Evolutionary conservation across 306 rosid species (phyloP).

Genomic region (Neltuma alba): DNA sequence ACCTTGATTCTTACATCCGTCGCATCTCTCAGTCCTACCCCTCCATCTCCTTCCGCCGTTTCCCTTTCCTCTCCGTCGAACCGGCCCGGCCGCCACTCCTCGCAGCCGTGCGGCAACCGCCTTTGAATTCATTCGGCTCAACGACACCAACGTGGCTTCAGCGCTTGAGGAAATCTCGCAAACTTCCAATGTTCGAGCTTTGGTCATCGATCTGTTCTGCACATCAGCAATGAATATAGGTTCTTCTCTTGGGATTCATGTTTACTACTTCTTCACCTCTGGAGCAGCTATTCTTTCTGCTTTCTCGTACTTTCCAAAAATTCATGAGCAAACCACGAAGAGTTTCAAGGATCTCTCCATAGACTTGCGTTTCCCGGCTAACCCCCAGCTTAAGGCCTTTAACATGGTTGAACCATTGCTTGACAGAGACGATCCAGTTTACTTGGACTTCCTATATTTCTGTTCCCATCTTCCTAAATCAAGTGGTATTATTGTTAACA

Average conservation of each 20-base stretch:
- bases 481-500: neutral
- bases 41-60: conserved; percentile 37
- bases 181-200: conserved; percentile 11
- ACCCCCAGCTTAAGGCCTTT: neutral
- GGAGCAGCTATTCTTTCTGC: conserved; percentile 27
- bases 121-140: conserved; percentile 30
- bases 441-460: conserved; percentile 15
- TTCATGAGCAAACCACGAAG: conserved; percentile 11
- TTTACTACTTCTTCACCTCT: conserved; percentile 35
- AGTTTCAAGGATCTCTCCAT: conserved; percentile 28
- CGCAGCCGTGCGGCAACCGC: neutral
- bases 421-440: conserved; percentile 16
- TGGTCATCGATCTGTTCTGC: conserved; percentile 40
- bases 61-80: conserved; percentile 17
- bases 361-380: conserved; percentile 12
- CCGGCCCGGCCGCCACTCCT: neutral
- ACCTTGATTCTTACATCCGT: no score
- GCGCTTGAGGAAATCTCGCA: conserved; percentile 32
- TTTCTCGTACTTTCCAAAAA: conserved; percentile 13
- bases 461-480: conserved; percentile 9
- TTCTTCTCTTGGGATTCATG: conserved; percentile 35
- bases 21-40: conserved; percentile 27
- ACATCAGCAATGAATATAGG: conserved; percentile 11
- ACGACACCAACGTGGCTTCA: neutral
- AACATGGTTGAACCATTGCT: conserved; percentile 7